These are phyloP conservation scores for Xerocomellus chrysenteron DNA, from an alignment of 768 basidiomycete species.

Conservation along the genomic window DNA sequence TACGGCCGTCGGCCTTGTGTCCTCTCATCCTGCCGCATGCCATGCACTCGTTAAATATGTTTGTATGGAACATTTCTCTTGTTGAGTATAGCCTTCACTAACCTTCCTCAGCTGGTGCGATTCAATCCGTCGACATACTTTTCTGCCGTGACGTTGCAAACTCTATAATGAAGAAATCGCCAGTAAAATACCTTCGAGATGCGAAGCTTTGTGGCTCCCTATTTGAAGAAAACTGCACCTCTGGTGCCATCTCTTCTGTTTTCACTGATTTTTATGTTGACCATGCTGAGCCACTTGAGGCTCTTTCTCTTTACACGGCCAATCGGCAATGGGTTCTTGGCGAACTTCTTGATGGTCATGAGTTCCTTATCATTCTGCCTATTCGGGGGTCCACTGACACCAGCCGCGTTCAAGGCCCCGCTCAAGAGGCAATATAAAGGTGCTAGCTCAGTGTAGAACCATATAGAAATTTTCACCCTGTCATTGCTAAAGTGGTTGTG, in stretches of 20 bases:
- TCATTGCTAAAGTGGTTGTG: too few relatives aligned
- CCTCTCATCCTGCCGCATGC: constrained; percentile 3
- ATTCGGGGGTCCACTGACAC: background rate
- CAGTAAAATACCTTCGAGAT: background rate
- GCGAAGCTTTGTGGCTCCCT: constrained; percentile 1
- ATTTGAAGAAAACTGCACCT: constrained; percentile 4
- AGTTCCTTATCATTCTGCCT: background rate
- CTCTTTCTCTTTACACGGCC: background rate
- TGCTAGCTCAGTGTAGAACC: too few relatives aligned
- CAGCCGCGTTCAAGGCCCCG: background rate
- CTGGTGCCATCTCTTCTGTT: constrained; percentile 1
- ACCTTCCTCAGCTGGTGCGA: background rate
- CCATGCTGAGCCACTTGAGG: background rate
- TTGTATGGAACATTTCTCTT: background rate
- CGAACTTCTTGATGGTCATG: constrained; percentile 1
- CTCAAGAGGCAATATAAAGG: too few relatives aligned
- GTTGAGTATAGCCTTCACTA: constrained; percentile 1
- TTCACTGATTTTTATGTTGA: background rate
- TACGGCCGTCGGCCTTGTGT: background rate
- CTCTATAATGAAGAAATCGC: background rate
- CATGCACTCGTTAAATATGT: background rate
- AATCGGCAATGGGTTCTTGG: background rate
- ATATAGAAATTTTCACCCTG: too few relatives aligned
- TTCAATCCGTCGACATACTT: background rate
- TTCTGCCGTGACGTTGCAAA: background rate